phyloP scores from a whole-genome alignment of 768 basidiomycete genomes.

The Phanerochaete carnosa region DNA sequence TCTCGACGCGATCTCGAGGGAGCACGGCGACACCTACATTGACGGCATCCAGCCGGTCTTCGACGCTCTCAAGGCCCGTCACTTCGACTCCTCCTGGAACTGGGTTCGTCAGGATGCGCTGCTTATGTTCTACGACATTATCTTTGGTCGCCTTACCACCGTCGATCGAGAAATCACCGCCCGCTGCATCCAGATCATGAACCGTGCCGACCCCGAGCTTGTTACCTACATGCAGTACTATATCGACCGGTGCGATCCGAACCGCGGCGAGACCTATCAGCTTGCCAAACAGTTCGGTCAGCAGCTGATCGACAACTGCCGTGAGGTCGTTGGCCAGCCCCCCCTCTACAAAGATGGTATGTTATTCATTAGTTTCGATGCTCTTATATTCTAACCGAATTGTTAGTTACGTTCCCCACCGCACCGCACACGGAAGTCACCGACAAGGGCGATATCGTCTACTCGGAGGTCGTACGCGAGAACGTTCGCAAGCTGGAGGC shows the following conservation, averaged over 20 bases:
- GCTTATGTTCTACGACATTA: conserved; percentile 97
- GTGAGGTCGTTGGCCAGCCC: conserved; percentile 76
- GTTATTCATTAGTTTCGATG: conserved; percentile 23
- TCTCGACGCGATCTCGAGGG: conserved; percentile 83
- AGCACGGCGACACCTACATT: conserved; percentile 92
- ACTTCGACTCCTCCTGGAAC: conserved; percentile 99
- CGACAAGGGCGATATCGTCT: conserved; percentile 90
- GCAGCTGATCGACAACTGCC: conserved; percentile 90
- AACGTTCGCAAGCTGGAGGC: conserved; percentile 97
- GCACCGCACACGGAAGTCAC: conserved; percentile 95
- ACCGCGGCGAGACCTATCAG: conserved; percentile 85
- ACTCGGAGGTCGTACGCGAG: conserved; percentile 92
- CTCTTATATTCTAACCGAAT: neutral
- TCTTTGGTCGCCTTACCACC: conserved; percentile 90
- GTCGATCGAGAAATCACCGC: conserved; percentile 97
- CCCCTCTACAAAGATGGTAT: conserved; percentile 94
- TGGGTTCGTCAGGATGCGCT: conserved; percentile 98
- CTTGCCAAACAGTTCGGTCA: conserved; percentile 98
- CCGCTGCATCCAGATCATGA: conserved; percentile 95
- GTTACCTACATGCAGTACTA: conserved; percentile 95
- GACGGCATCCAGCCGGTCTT: conserved; percentile 95
- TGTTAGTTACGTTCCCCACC: conserved; percentile 92
- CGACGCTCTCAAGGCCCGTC: conserved; percentile 93
- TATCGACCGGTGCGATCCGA: conserved; percentile 79
- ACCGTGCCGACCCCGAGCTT: conserved; percentile 92